Evolutionary conservation across 495 filamentous ascomycete genomes (phyloP), one percentile per base, ranked within the genome.

Genomic region (Letharia columbiana): DNA sequence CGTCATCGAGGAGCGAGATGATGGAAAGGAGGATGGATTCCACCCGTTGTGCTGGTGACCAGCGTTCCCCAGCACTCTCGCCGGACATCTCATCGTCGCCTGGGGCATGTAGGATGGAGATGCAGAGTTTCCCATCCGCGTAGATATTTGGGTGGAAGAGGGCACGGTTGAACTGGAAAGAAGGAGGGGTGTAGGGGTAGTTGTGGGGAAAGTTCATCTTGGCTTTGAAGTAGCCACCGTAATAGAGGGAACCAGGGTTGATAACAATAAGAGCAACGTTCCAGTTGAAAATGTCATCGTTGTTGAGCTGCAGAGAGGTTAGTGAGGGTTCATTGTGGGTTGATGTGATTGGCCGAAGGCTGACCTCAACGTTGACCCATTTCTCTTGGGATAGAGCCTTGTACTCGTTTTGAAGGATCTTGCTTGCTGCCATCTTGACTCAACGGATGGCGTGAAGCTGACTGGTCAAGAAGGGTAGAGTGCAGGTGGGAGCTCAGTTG

Each of bases 101-200:
- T 1, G 94, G 91, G 13, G 86, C 80, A 76, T 98, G 93, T 7
- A 98, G 85, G 71, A 98, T 98, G 50, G 92, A 96, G 74, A 98
- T 97, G 80, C 94, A 98, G 23, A 98, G 83, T 63, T 87, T 87
- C 70, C 94, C 94, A 75, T 96, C 89, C 11, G 82, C 75, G 76
- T 97, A 96, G 74, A 98, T 86, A 74, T 98, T 98, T 9, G 94
- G 94, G 76, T 98, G 94, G 76, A 87, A 91, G 57, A 92, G 82
- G 33, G 92, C 89, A 12, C 86, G 82, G 20, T 84, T 72, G 80
- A 98, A 97, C 61, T 87, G 86, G 79, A 98, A 98, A 72, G 84
- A 76, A 40, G 92, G 92, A n/a, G 94, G 94, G 40, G 82, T 79
- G 75, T 90, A 96, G 2, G 94, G 94, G 79, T 98, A 98, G 71